Percentiles rank a stretch among this genome's conserved stretches.
Evolutionary conservation across 805 yeast species (phyloP).

Genomic region (Priceomyces fermenticarens): DNA sequence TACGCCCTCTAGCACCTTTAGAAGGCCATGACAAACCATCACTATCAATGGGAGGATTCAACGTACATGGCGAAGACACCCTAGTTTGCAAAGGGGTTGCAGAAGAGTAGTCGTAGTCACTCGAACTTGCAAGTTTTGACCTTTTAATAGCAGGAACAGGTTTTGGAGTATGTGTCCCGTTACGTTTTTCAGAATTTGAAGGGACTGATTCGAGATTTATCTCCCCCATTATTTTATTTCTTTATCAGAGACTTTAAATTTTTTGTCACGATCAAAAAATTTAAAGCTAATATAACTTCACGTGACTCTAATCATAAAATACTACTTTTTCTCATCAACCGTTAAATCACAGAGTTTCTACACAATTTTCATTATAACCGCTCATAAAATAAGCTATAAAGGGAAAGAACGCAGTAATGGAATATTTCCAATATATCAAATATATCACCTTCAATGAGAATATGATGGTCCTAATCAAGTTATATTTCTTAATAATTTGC

Average conservation of each 20-base stretch:
- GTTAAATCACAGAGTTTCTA: no score
- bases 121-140: slow-evolving; percentile 14
- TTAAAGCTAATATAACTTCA: no score
- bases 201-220: no score
- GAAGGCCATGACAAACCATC: slow-evolving; percentile 97
- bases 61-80: slow-evolving; percentile 79
- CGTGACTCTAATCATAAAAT: no score
- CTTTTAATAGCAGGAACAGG: slow-evolving; percentile 21
- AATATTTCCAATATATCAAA: no score
- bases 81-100: slow-evolving; percentile 67
- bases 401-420: no score
- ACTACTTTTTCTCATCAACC: no score
- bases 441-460: no score
- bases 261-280: no score
- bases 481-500: slow-evolving; percentile 12
- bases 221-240: neutral
- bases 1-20: slow-evolving; percentile 73
- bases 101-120: slow-evolving; percentile 11
- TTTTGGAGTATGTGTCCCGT: slow-evolving; percentile 17
- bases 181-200: slow-evolving; percentile 7
- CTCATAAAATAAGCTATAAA: no score
- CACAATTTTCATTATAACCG: no score
- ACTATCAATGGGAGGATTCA: slow-evolving; percentile 80
- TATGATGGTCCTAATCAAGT: no score
- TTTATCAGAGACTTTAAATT: neutral